Conservation (phyloP, 208 protist species). For the Blechomonas ayalai region DNA sequence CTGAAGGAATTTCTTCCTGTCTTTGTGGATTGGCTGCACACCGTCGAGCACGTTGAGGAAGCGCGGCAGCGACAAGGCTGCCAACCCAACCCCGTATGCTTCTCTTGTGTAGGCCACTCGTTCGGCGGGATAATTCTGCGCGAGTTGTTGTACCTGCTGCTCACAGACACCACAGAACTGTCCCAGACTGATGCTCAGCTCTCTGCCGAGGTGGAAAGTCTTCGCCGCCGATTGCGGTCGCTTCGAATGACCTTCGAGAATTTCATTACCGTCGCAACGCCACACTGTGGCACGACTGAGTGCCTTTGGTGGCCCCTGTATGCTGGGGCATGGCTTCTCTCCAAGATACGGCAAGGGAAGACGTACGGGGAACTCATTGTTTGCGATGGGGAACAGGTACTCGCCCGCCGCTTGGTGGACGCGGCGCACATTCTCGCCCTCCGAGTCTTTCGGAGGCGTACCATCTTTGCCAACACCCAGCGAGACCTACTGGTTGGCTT, state of each 20-base stretch:
- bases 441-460: constrained; percentile 39
- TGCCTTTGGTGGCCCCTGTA: constrained; percentile 42
- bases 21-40: constrained; percentile 29
- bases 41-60: background rate
- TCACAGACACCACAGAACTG: constrained; percentile 17
- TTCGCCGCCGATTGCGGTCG: constrained; percentile 17
- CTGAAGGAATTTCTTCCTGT: constrained; percentile 44
- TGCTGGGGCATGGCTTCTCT: constrained; percentile 32
- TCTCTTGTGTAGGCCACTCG: constrained; percentile 62
- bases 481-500: constrained; percentile 71
- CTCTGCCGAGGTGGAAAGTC: constrained; percentile 7
- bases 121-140: constrained; percentile 64
- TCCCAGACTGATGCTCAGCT: constrained; percentile 7
- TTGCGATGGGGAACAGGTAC: constrained; percentile 20
- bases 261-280: constrained; percentile 55
- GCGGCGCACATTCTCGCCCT: constrained; percentile 33
- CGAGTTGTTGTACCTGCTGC: constrained; percentile 50
- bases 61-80: background rate
- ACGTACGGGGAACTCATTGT: constrained; percentile 50
- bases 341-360: constrained; percentile 19
- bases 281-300: constrained; percentile 51
- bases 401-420: constrained; percentile 36
- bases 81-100: constrained; percentile 17
- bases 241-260: constrained; percentile 39
- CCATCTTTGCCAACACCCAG: constrained; percentile 61